These are phyloP conservation scores for Prillingera fragicola DNA, from an alignment of 1,284 basidiomycete genomes.

Conservation along the genomic window DNA sequence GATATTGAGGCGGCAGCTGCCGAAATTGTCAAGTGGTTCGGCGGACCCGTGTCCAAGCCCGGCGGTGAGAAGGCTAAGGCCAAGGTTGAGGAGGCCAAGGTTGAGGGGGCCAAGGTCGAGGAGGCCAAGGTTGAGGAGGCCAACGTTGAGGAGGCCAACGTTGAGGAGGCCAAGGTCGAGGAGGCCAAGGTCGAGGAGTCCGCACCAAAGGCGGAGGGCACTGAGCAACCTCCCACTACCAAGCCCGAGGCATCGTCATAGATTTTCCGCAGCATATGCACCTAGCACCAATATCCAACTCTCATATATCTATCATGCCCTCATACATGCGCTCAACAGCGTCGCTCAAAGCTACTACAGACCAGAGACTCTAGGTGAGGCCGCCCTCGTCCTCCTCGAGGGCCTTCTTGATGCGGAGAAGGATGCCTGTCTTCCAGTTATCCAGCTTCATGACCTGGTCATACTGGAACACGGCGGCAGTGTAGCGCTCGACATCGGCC, in stretches of 20 bases:
- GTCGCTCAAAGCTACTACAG: not conserved
- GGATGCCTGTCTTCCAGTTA: conserved; percentile 85
- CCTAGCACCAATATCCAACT: conserved; percentile 5
- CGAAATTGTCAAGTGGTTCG: conserved; percentile 24
- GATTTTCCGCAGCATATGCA: conserved; percentile 5
- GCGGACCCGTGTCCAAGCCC: conserved; percentile 12
- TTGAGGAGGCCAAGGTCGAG: conserved; percentile 1
- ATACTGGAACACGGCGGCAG: conserved; percentile 67
- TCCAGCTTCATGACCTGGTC: conserved; percentile 85
- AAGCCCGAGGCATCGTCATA: conserved; percentile 6
- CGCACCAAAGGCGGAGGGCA: not conserved
- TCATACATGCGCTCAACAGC: not conserved
- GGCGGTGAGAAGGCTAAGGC: conserved; percentile 1
- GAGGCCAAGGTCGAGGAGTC: not conserved
- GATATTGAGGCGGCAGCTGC: conserved; percentile 23
- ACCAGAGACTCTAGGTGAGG: conserved; percentile 40
- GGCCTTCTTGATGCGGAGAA: conserved; percentile 79
- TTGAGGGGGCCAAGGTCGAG: not conserved
- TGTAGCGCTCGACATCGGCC: conserved; percentile 69
- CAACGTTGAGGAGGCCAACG: not conserved
- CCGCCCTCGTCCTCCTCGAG: conserved; percentile 59
- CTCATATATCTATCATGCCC: not conserved
- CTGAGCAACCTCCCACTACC: not conserved
- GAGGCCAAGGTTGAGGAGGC: not conserved
- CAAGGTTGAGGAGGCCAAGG: not conserved